Evolutionary conservation across 805 yeast species (phyloP), one percentile per base, ranked within the genome.

Genomic region (Suhomyces xylopsoci): DNA sequence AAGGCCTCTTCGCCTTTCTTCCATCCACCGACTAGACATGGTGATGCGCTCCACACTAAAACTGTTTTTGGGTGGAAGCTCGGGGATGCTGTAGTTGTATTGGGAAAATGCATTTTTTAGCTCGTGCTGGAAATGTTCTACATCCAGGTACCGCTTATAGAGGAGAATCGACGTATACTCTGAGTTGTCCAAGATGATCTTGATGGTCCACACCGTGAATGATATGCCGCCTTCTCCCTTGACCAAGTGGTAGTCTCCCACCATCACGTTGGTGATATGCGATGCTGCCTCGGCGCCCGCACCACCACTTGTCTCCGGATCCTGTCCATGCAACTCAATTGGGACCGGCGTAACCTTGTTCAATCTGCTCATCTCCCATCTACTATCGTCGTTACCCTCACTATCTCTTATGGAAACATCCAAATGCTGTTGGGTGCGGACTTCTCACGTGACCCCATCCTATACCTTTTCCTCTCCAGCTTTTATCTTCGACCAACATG

Each of bases 121-220:
- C 4, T 58, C 55, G 1, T 59, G 59, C 24, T 85, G 73, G 34
- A 89, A 72, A 30, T 53, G 55, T 40, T 69, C 84, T 55, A 89
- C 80, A 45, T 88, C 93, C 34, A 82, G 79, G 65, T 86, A 89
- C 38, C 96, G 65, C 62, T 80, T 82, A 62, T 82, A 79, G 3
- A 82, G 60, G 45, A 69, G 63, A 17, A 87, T 74, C 53, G 70
- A 71, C 3, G 80, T 69, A 55, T 68, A 68, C 25, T 61, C 58
- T 5, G 72, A 67, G 46, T 72, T 76, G 50, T 74, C 67, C 20
- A 75, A 58, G 3, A 71, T 68, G 5, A 75, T 65, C 45, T 68
- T 65, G 9, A 75, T 66, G 2, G 70, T 49, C 80, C 80, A 75
- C 22, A 68, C 76, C 17, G 68, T 64, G 57, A 73, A 75, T 48